Evolutionary conservation across 2,329 filamentous ascomycete species (phyloP).

Genomic region (Berkeleyomyces basicola): DNA sequence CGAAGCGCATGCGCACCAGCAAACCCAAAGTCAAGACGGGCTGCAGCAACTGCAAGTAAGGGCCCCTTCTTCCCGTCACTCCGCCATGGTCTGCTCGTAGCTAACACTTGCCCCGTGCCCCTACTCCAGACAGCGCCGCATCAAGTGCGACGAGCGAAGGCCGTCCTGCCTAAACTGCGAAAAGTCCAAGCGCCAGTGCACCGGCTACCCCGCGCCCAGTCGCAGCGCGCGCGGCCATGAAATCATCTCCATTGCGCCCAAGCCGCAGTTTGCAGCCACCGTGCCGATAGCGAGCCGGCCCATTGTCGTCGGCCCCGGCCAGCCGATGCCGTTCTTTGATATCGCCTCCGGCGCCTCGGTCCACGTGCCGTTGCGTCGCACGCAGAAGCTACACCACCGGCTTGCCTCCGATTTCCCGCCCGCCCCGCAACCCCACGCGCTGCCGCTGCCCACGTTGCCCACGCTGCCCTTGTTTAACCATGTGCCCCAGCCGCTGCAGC

Average conservation of each 20-base stretch:
- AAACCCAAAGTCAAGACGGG: constrained; percentile 50
- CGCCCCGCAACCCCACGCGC: neutral
- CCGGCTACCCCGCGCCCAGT: constrained; percentile 43
- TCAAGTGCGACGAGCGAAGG: constrained; percentile 50
- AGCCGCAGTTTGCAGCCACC: constrained; percentile 5
- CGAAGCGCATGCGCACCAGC: constrained; percentile 34
- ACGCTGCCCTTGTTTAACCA: constrained; percentile 9
- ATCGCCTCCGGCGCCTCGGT: neutral
- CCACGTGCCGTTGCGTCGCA: constrained; percentile 1
- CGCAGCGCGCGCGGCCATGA: constrained; percentile 30
- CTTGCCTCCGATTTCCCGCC: neutral
- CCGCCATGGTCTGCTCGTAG: neutral
- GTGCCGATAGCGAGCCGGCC: neutral
- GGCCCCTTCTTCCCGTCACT: neutral
- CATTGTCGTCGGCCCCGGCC: neutral
- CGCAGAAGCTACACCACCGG: neutral
- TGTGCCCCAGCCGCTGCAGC: constrained; percentile 1
- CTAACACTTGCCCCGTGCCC: neutral
- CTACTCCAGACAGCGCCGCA: constrained; percentile 34
- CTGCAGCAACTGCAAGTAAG: constrained; percentile 53
- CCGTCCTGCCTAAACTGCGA: constrained; percentile 44
- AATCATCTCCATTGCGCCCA: constrained; percentile 34
- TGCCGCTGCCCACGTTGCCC: neutral
- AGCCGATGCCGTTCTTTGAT: neutral
- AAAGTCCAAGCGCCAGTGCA: constrained; percentile 39